These are phyloP conservation scores for Fusarium sp. DNA, from an alignment of 2,329 filamentous ascomycete genomes.

Conservation along the genomic window DNA sequence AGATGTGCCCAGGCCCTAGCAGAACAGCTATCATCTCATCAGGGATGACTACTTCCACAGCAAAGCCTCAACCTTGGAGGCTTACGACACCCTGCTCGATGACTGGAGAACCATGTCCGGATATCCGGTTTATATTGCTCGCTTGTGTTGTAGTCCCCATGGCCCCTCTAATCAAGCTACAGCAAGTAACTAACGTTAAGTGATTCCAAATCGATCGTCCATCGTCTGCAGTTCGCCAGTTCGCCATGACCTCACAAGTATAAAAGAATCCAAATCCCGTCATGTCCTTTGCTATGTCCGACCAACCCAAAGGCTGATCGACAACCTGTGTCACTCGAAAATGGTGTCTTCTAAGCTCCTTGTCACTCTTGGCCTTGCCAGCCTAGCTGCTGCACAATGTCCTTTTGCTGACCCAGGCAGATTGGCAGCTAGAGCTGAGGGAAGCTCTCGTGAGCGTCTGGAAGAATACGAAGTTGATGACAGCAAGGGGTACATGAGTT, in stretches of 20 bases:
- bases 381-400: conserved; percentile 49
- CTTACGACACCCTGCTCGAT: conserved; percentile 11
- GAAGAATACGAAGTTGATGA: conserved; percentile 63
- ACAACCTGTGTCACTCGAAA: neutral
- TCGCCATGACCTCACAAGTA: conserved; percentile 8
- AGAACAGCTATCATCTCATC: conserved; percentile 10
- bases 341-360: conserved; percentile 47
- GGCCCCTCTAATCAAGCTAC: neutral
- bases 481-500: conserved; percentile 67
- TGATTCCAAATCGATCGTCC: neutral
- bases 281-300: neutral
- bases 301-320: neutral
- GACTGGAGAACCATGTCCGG: conserved; percentile 12
- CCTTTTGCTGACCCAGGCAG: conserved; percentile 50
- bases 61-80: neutral
- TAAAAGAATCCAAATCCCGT: conserved; percentile 11
- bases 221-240: neutral
- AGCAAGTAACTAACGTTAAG: neutral
- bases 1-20: conserved; percentile 12
- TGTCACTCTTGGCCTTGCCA: conserved; percentile 44
- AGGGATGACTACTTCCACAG: neutral
- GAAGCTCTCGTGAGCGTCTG: conserved; percentile 50
- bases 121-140: conserved; percentile 17
- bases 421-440: conserved; percentile 45
- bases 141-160: neutral